These are phyloP conservation scores for Amoeboaphelidium protococcarum DNA, from an alignment of 371 early-diverging fungal genomes.

Conservation along the genomic window DNA sequence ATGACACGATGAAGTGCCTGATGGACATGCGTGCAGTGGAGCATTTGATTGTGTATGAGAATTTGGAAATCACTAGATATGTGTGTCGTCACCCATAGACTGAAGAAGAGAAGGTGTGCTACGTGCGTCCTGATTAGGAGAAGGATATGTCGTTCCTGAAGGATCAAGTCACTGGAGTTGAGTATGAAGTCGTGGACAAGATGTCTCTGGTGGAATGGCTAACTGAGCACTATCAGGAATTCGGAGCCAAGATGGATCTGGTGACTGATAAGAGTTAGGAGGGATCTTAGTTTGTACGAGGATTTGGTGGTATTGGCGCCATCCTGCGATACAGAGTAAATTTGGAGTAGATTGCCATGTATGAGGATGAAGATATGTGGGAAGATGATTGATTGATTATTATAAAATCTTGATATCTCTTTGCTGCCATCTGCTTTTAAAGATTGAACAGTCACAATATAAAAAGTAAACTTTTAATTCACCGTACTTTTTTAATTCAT, in stretches of 20 bases:
- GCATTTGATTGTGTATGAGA: constrained; percentile 15
- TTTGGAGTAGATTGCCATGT: too few relatives aligned
- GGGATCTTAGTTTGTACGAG: constrained; percentile 19
- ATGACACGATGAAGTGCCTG: constrained; percentile 11
- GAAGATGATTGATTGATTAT: too few relatives aligned
- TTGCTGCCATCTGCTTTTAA: too few relatives aligned
- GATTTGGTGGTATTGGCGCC: constrained; percentile 21
- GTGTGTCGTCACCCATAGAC: not conserved
- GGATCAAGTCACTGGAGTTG: not conserved
- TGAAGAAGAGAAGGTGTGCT: not conserved
- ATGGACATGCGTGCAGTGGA: constrained; percentile 15
- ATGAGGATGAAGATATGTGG: too few relatives aligned
- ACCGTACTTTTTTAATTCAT: too few relatives aligned
- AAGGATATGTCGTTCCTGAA: not conserved
- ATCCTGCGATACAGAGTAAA: constrained; percentile 18
- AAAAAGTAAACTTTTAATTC: too few relatives aligned
- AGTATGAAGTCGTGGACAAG: constrained; percentile 3
- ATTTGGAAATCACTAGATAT: constrained; percentile 3
- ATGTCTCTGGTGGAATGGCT: constrained; percentile 16
- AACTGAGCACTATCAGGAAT: constrained; percentile 11
- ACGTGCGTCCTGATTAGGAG: not conserved
- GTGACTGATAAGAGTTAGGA: constrained; percentile 17
- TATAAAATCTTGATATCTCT: too few relatives aligned
- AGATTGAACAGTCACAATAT: too few relatives aligned
- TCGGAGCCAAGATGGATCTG: constrained; percentile 11